Percentiles rank a stretch among this genome's conserved stretches.
phyloP scores from a whole-genome alignment of 495 filamentous ascomycete species.

The Penicillium parvum region DNA sequence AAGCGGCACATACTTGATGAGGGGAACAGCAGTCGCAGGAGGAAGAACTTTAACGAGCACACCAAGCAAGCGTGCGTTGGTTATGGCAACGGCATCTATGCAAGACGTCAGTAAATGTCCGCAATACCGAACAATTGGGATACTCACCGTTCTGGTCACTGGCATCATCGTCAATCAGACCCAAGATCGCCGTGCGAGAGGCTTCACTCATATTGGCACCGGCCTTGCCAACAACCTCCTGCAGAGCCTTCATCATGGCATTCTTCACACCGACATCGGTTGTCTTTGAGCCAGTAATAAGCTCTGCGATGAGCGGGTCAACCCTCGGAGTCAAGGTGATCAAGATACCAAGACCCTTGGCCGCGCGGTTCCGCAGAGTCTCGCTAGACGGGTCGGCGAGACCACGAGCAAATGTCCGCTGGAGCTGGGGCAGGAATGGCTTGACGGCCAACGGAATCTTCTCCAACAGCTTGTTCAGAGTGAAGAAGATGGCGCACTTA shows the following conservation, averaged over 20 bases:
- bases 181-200: slow-evolving; percentile 74
- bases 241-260: slow-evolving; percentile 96
- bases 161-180: slow-evolving; percentile 78
- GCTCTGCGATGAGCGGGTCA: slow-evolving; percentile 83
- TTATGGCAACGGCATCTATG: slow-evolving; percentile 71
- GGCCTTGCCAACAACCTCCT: slow-evolving; percentile 92
- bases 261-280: slow-evolving; percentile 82
- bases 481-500: slow-evolving; percentile 86
- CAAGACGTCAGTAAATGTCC: background rate
- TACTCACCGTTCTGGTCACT: slow-evolving; percentile 63
- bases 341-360: slow-evolving; percentile 91
- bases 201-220: slow-evolving; percentile 90
- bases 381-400: slow-evolving; percentile 92
- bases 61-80: slow-evolving; percentile 82
- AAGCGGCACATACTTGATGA: slow-evolving; percentile 61
- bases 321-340: slow-evolving; percentile 95
- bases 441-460: slow-evolving; percentile 96
- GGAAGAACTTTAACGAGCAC: slow-evolving; percentile 81
- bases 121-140: background rate
- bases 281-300: slow-evolving; percentile 91
- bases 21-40: slow-evolving; percentile 53
- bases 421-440: slow-evolving; percentile 93
- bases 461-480: slow-evolving; percentile 89
- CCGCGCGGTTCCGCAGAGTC: slow-evolving; percentile 76
- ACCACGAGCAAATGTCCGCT: slow-evolving; percentile 93